phyloP scores from a whole-genome alignment of 805 yeast species.

The Saccharomycopsis microspora region DNA sequence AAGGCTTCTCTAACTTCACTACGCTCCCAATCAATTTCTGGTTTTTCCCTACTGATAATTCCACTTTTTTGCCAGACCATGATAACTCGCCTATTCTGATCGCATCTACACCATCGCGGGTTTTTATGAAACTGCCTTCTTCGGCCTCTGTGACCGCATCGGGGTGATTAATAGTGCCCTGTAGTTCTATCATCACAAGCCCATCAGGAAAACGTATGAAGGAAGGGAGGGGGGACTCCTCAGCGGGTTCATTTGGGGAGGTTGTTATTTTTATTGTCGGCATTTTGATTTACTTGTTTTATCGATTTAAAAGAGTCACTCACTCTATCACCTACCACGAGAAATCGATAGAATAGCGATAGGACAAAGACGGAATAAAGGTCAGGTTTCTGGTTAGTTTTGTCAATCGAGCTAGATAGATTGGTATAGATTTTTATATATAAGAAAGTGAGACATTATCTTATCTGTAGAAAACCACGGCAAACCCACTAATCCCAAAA shows the following conservation, averaged over 20 bases:
- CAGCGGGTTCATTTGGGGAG: background rate
- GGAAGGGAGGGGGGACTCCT: conserved; percentile 1
- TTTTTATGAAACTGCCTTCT: background rate
- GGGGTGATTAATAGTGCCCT: conserved; percentile 15
- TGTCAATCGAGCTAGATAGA: too few species aligned
- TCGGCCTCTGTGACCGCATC: background rate
- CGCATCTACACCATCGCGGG: conserved; percentile 1
- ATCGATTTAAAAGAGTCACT: too few species aligned
- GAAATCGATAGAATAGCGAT: too few species aligned
- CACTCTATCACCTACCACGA: too few species aligned
- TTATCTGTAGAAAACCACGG: too few species aligned
- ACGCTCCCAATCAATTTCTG: conserved; percentile 58
- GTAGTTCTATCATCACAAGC: conserved; percentile 14
- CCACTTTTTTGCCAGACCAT: conserved; percentile 2
- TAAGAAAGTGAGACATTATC: too few species aligned
- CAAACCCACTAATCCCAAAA: too few species aligned
- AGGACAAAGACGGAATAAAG: too few species aligned
- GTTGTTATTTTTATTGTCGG: conserved; percentile 11
- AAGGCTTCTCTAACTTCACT: conserved; percentile 48
- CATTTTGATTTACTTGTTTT: background rate
- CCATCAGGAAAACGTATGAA: conserved; percentile 10
- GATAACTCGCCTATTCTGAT: conserved; percentile 8
- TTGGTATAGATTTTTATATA: too few species aligned
- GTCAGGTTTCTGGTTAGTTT: too few species aligned
- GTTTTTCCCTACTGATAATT: conserved; percentile 50